phyloP scores from a whole-genome alignment of 2,329 filamentous ascomycete species.

The Aspergillus sp. region DNA sequence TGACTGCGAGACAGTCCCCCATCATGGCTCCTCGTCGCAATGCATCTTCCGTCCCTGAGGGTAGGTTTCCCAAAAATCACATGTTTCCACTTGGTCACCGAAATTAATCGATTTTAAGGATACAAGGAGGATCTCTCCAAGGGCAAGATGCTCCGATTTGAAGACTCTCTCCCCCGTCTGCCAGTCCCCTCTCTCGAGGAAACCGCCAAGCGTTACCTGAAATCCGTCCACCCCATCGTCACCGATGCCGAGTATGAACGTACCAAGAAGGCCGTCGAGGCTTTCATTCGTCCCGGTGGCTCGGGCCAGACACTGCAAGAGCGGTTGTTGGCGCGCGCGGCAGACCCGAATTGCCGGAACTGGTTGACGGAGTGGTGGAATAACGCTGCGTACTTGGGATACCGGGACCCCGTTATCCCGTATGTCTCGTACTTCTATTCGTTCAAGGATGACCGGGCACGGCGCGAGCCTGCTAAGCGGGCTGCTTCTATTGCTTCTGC shows the following conservation, averaged over 20 bases:
- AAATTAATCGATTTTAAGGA: conserved; percentile 40
- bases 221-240: conserved; percentile 59
- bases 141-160: conserved; percentile 59
- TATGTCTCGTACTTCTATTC: conserved; percentile 99
- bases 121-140: conserved; percentile 60
- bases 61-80: conserved; percentile 24
- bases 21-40: conserved; percentile 38
- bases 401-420: conserved; percentile 91
- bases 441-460: conserved; percentile 83
- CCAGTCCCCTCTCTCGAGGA: conserved; percentile 60
- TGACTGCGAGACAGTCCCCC: conserved; percentile 22
- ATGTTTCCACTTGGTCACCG: conserved; percentile 7
- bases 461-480: conserved; percentile 82
- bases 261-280: conserved; percentile 73
- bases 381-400: conserved; percentile 80
- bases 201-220: conserved; percentile 58
- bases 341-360: conserved; percentile 76
- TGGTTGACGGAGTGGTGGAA: conserved; percentile 99
- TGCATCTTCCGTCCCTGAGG: conserved; percentile 41
- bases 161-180: conserved; percentile 57
- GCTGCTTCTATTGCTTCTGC: conserved; percentile 84
- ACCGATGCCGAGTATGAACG: conserved; percentile 52
- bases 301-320: conserved; percentile 79
- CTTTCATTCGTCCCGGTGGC: conserved; percentile 83
- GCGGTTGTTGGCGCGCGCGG: conserved; percentile 70